A percentile compares a stretch with the other conserved stretches of the same genome.
Evolutionary conservation across 2,329 filamentous ascomycete species (phyloP).

Genomic region (Polychaeton citri): DNA sequence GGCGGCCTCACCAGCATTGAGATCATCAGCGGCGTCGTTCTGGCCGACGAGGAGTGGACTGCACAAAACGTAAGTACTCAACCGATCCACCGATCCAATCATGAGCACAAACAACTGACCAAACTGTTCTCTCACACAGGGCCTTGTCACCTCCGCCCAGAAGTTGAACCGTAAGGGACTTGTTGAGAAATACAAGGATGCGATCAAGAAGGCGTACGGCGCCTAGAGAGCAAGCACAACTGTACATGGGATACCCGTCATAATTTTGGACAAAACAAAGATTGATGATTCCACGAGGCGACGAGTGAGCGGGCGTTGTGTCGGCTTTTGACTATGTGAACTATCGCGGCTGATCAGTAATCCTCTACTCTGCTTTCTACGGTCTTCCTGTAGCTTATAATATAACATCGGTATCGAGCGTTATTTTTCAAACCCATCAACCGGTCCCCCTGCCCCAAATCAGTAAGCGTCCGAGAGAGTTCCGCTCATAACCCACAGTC

Average conservation of each 20-base stretch:
- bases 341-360: too few species aligned
- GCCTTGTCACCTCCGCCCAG: slow-evolving; percentile 38
- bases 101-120: slow-evolving; percentile 3
- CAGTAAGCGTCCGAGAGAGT: too few species aligned
- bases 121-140: slow-evolving; percentile 18
- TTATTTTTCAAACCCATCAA: too few species aligned
- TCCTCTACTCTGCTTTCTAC: too few species aligned
- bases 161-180: slow-evolving; percentile 40
- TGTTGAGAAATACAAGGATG: slow-evolving; percentile 37
- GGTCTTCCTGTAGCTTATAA: too few species aligned
- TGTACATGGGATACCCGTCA: too few species aligned
- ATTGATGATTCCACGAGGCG: neutral
- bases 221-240: slow-evolving; percentile 6
- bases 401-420: too few species aligned
- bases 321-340: too few species aligned
- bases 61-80: slow-evolving; percentile 58
- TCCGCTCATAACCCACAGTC: too few species aligned
- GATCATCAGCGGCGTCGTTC: slow-evolving; percentile 60
- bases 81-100: neutral
- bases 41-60: slow-evolving; percentile 81
- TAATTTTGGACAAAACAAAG: too few species aligned
- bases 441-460: too few species aligned
- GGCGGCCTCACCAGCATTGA: slow-evolving; percentile 59
- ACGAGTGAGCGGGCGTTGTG: neutral
- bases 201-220: slow-evolving; percentile 35